phyloP scores from a whole-genome alignment of 345 rosid genomes.

The Cardiospermum halicacabum region DNA sequence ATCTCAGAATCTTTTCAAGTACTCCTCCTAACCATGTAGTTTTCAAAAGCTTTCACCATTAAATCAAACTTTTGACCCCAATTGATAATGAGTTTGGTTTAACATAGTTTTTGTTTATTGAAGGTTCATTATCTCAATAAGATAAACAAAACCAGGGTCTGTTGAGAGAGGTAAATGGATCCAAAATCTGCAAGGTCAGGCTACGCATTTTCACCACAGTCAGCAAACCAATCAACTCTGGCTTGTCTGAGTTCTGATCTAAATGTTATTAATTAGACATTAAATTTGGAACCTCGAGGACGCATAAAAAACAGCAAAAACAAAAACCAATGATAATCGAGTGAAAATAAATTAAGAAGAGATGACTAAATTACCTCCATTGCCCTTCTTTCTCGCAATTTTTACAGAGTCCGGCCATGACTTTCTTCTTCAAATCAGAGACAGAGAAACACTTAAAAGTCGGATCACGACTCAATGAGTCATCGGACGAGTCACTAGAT shows the following conservation, averaged over 20 bases:
- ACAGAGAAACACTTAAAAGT: slow-evolving; percentile 82
- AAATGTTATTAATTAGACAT: slow-evolving; percentile 15
- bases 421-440: slow-evolving; percentile 85
- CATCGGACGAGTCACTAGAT: slow-evolving; percentile 29
- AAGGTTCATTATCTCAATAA: too few species aligned
- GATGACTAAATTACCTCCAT: slow-evolving; percentile 62
- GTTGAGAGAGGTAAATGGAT: not conserved
- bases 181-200: not conserved
- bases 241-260: not conserved
- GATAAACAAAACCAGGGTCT: too few species aligned
- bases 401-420: slow-evolving; percentile 74
- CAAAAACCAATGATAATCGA: not conserved
- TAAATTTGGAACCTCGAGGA: slow-evolving; percentile 6
- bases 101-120: too few species aligned
- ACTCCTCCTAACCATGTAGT: not conserved
- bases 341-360: not conserved
- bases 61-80: not conserved
- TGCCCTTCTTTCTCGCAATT: slow-evolving; percentile 76
- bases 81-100: not conserved
- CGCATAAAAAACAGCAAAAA: not conserved
- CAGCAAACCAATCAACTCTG: slow-evolving; percentile 9
- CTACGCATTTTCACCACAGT: slow-evolving; percentile 19
- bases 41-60: not conserved
- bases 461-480: slow-evolving; percentile 36
- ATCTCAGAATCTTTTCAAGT: too few species aligned